Percentiles rank a stretch among this genome's conserved stretches.
These are phyloP conservation scores for Calonectria montana DNA, from an alignment of 2,329 filamentous ascomycete species.

Conservation along the genomic window DNA sequence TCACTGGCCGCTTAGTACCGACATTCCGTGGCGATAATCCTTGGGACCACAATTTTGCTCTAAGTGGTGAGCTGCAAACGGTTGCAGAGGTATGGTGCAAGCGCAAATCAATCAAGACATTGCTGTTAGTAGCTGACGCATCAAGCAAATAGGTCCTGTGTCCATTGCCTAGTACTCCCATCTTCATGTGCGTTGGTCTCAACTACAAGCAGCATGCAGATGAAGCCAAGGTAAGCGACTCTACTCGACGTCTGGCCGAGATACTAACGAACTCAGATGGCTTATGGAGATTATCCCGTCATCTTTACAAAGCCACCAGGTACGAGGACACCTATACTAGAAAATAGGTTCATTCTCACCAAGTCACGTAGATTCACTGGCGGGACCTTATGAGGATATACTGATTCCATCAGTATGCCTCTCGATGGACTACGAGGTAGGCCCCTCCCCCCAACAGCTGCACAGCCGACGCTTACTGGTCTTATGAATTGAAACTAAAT, in stretches of 20 bases:
- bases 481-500: neutral
- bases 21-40: too few relatives aligned
- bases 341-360: neutral
- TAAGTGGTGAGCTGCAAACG: too few relatives aligned
- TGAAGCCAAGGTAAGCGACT: neutral
- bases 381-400: neutral
- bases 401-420: neutral
- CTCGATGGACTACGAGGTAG: neutral
- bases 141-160: neutral
- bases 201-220: constrained; percentile 4
- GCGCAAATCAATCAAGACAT: too few relatives aligned
- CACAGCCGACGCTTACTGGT: too few relatives aligned
- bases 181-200: neutral
- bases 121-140: too few relatives aligned
- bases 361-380: neutral
- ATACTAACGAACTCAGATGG: neutral
- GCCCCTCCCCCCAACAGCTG: too few relatives aligned
- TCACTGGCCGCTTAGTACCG: too few relatives aligned
- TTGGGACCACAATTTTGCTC: too few relatives aligned
- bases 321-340: neutral
- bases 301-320: neutral
- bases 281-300: neutral
- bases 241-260: neutral
- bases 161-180: neutral
- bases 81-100: too few relatives aligned